These are phyloP conservation scores for Populus hybrid DNA, from an alignment of 441 rosid genomes.

Conservation along the genomic window DNA sequence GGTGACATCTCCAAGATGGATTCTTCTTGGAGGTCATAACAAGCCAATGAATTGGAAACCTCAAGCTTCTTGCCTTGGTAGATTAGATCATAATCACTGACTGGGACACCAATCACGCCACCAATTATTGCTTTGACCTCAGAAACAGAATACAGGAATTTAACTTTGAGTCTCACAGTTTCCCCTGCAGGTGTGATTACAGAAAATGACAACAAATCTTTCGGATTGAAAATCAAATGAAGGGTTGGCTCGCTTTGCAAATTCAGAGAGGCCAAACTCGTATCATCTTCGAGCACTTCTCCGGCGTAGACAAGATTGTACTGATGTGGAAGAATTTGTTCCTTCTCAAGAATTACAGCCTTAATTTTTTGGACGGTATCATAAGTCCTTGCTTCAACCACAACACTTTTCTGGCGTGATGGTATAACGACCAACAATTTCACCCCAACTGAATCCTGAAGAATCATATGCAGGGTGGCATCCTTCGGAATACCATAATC, in stretches of 20 bases:
- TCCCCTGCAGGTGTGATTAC: constrained; percentile 19
- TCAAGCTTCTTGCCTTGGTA: constrained; percentile 27
- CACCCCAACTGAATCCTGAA: not conserved
- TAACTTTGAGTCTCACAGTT: constrained; percentile 18
- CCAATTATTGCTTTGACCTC: constrained; percentile 30
- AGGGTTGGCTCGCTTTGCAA: constrained; percentile 21
- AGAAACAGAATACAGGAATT: constrained; percentile 18
- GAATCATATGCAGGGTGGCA: constrained; percentile 17
- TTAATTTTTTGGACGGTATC: constrained; percentile 25
- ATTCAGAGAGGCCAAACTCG: constrained; percentile 23
- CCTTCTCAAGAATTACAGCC: constrained; percentile 21
- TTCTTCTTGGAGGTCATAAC: constrained; percentile 23
- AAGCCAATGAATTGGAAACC: constrained; percentile 31
- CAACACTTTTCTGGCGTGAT: constrained; percentile 8
- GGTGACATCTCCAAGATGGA: constrained; percentile 14
- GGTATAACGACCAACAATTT: constrained; percentile 22
- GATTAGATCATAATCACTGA: not conserved
- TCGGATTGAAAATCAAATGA: constrained; percentile 19
- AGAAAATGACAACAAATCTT: constrained; percentile 20
- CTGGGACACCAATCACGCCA: constrained; percentile 10
- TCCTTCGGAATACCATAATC: constrained; percentile 17
- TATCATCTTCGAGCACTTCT: constrained; percentile 24
- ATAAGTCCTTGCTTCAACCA: constrained; percentile 15
- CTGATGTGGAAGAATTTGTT: constrained; percentile 16
- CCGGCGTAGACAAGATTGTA: constrained; percentile 26